Percentiles rank a stretch among this genome's conserved stretches.
Conservation (phyloP, 2,329 filamentous ascomycete species). For the Fusarium lyarnte region DNA sequence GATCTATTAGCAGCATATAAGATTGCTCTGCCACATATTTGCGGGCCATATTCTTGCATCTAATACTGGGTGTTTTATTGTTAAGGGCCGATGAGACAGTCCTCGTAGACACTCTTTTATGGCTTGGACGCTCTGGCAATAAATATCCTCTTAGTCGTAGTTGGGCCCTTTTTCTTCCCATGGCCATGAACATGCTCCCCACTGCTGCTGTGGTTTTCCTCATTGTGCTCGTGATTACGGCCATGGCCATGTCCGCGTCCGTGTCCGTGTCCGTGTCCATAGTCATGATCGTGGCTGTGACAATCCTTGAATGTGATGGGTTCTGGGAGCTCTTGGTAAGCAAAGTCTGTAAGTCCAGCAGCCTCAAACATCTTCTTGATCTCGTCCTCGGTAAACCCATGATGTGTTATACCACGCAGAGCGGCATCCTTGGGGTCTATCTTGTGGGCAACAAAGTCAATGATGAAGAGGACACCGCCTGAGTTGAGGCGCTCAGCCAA, state of each 20-base stretch:
- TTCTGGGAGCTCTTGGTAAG: slow-evolving; percentile 62
- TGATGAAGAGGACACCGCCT: slow-evolving; percentile 73
- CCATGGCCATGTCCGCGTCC: slow-evolving; percentile 7
- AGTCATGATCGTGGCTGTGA: slow-evolving; percentile 5
- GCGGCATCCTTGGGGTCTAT: slow-evolving; percentile 39
- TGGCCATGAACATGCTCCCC: slow-evolving; percentile 9
- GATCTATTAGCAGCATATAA: neutral
- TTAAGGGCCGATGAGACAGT: neutral
- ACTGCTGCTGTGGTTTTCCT: slow-evolving; percentile 11
- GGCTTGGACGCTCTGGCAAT: slow-evolving; percentile 60
- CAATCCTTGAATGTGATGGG: slow-evolving; percentile 55
- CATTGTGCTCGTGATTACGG: slow-evolving; percentile 8
- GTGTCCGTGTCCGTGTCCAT: no score
- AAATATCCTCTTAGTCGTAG: slow-evolving; percentile 45
- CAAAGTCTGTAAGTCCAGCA: slow-evolving; percentile 70
- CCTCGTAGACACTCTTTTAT: neutral
- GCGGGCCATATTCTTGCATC: neutral
- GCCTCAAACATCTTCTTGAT: slow-evolving; percentile 69
- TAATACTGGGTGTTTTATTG: neutral
- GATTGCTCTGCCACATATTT: neutral
- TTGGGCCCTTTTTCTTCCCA: neutral
- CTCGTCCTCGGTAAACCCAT: slow-evolving; percentile 70
- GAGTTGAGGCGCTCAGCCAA: slow-evolving; percentile 70
- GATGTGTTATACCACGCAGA: slow-evolving; percentile 66
- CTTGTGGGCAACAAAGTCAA: slow-evolving; percentile 72